Base-by-base conservation (phyloP, 2,329 filamentous ascomycete species). In the Trichoderma simmonsii region DNA sequence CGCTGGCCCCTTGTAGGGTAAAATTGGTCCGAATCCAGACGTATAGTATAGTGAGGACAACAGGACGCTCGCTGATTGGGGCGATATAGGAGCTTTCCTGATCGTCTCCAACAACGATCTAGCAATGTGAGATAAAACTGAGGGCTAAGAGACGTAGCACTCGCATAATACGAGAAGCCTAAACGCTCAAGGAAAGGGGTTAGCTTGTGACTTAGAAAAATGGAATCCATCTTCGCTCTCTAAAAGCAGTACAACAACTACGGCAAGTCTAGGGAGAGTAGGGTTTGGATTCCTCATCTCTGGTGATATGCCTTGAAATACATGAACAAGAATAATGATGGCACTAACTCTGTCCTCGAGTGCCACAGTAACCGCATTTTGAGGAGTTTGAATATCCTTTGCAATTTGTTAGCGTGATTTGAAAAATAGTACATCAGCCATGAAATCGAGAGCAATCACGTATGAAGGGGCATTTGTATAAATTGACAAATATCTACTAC, bases 1-100 rank as follows among this genome's bases (percentile, higher is more conserved):
- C 93, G 86, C 77, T 96, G 93, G 77, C 93, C 90, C 79, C 88
- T 90, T 32, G 88, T 87, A 6, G 92, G 85, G 75, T 88, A 90
- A 81, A 92, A 93, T 51, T 85, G 82, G 61, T 84, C 80, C 28
- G 89, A 89, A 76, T 93, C 91, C 24, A 95, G 85, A 61, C 92
- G 89, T 69, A 96, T 90, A 1, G 92, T 94, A 80, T 95, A 98
- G 78, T 98, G 94, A 59, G 95, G 94, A 80, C 96, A 99, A 78
- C 96, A 99, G 73, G 94, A 93, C 71, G 90, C 86, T 72, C 87
- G 87, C 77, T 93, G 90, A 80, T 96, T 92, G 15, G 93, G 93
- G 73, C 93, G 90, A 81, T 96, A 96, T 63, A 96, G 84, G 9
- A 94, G 84, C 32, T 83, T 89, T 18, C 88, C 90, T 48, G 90